Conservation (phyloP, 2,329 filamentous ascomycete genomes). For the Fusarium beomiforme region DNA sequence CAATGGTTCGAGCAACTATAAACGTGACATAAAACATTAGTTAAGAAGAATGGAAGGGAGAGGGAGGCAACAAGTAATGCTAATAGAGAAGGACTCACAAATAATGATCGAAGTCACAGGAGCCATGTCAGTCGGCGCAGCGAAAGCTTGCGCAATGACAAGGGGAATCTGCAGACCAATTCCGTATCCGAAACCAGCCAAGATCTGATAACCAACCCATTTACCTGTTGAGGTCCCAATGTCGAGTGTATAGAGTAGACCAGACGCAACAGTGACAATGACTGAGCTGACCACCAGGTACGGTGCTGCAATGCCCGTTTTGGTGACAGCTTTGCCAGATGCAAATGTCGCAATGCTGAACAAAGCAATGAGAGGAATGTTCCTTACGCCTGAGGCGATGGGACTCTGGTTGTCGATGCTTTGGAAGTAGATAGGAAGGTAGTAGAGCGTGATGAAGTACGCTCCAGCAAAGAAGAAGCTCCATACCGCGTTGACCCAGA, state of each 20-base stretch:
- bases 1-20: not conserved
- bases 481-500: not conserved
- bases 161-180: not conserved
- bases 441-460: not conserved
- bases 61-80: too few species aligned
- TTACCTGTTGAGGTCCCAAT: not conserved
- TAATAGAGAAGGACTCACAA: not conserved
- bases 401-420: not conserved
- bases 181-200: not conserved
- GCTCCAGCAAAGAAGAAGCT: not conserved
- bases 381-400: not conserved
- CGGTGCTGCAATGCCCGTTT: not conserved
- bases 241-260: not conserved
- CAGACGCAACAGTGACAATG: not conserved
- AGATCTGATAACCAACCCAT: not conserved
- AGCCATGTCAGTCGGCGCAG: not conserved
- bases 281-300: not conserved
- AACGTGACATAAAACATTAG: fast-evolving
- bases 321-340: not conserved
- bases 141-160: not conserved
- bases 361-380: not conserved
- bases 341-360: not conserved
- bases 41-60: too few species aligned
- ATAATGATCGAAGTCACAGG: not conserved
- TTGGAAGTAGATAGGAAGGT: not conserved